phyloP scores from a whole-genome alignment of 2,329 filamentous ascomycete genomes.

The Pseudocercospora eumusae region DNA sequence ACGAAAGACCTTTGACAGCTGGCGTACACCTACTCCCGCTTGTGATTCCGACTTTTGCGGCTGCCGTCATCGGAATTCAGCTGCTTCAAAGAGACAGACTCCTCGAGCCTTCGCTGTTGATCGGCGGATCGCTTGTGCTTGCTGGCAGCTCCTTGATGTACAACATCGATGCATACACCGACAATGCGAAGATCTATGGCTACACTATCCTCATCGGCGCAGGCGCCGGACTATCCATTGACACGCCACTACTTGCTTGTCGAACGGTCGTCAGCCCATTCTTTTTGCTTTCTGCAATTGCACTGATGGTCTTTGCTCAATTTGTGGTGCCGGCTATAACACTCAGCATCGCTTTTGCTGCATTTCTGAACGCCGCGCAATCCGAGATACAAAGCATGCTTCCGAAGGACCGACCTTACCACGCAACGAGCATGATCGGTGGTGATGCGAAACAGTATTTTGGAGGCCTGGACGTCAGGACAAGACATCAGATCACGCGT shows the following conservation, averaged over 20 bases:
- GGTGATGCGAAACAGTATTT: slow-evolving; percentile 14
- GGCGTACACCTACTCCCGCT: slow-evolving; percentile 47
- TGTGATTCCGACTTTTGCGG: slow-evolving; percentile 12
- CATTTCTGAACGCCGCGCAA: slow-evolving; percentile 16
- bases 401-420: background rate
- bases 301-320: slow-evolving; percentile 18
- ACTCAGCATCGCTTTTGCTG: slow-evolving; percentile 18
- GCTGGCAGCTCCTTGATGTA: slow-evolving; percentile 21
- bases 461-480: slow-evolving; percentile 6
- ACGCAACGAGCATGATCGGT: slow-evolving; percentile 9
- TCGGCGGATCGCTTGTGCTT: slow-evolving; percentile 17
- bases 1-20: slow-evolving; percentile 46
- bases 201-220: slow-evolving; percentile 20
- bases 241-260: slow-evolving; percentile 17
- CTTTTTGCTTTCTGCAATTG: slow-evolving; percentile 10
- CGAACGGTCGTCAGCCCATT: slow-evolving; percentile 8
- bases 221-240: slow-evolving; percentile 17
- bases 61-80: slow-evolving; percentile 12
- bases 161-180: slow-evolving; percentile 15
- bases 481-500: slow-evolving; percentile 12
- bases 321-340: slow-evolving; percentile 15
- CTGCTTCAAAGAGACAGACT: background rate
- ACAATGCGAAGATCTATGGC: slow-evolving; percentile 19
- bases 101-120: slow-evolving; percentile 18
- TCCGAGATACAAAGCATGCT: slow-evolving; percentile 7